Evolutionary conservation across 371 early-diverging fungal species (phyloP), one percentile per base, ranked within the genome.

Genomic region (Caulochytrium protostelioides): DNA sequence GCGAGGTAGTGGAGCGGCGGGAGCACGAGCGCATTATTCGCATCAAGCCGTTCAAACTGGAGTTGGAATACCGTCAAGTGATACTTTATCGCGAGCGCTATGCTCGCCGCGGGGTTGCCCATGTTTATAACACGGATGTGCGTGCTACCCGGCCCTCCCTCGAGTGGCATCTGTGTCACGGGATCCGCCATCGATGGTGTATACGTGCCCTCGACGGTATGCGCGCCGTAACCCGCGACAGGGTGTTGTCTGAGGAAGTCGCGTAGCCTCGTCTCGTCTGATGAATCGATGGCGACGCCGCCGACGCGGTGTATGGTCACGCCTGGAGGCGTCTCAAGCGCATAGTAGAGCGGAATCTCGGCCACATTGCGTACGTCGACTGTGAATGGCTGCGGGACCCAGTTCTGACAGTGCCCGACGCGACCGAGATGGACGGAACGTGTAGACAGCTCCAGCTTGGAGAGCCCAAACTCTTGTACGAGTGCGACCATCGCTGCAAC

Each of bases 381-480:
- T 14, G 49, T 44, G 36, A 79, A 64, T 24, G 49, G 48, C 13
- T 59, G 62, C 7, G 62, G 59, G 26, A 68, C 59, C 77, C 79
- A 81, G 1, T 70, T 69, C 32, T 74, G 76, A 23, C 62, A 52
- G 40, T 80, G 70, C 0, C 84, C 80, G 28, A 81, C 70, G 38
- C 72, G 76, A 3, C 82, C 82, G 2, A 84, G 37, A 31, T 82
- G 70, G 5, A 76, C 53, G n/a, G n/a, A n/a, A n/a, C n/a, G n/a
- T n/a, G n/a, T n/a, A n/a, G n/a, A n/a, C n/a, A n/a, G n/a, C n/a
- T n/a, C n/a, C n/a, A n/a, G n/a, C n/a, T n/a, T n/a, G n/a, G n/a
- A n/a, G n/a, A n/a, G n/a, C n/a, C n/a, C n/a, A n/a, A n/a, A n/a
- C n/a, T n/a, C n/a, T n/a, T n/a, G n/a, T n/a, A n/a, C n/a, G n/a